Conservation (phyloP, 345 rosid genomes). For the Linum tenue region DNA sequence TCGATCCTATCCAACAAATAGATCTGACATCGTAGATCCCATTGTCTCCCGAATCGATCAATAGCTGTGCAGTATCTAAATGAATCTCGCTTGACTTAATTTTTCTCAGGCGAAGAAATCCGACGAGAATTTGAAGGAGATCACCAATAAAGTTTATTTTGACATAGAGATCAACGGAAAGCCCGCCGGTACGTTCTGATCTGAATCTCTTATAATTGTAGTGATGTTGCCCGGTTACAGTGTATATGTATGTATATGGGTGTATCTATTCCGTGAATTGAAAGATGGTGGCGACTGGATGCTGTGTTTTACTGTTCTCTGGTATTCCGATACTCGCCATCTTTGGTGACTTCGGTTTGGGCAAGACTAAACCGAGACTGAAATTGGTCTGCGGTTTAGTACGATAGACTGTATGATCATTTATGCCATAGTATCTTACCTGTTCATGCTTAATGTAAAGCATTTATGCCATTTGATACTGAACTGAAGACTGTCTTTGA, state of each 20-base stretch:
- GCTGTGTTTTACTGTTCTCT: too few relatives aligned
- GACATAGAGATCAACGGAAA: conserved; percentile 87
- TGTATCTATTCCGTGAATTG: too few relatives aligned
- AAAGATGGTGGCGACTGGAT: too few relatives aligned
- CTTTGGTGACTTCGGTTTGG: neutral
- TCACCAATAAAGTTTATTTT: conserved; percentile 84
- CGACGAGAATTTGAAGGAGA: conserved; percentile 50
- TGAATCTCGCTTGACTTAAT: neutral
- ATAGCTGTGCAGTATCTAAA: neutral
- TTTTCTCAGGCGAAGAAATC: conserved; percentile 55
- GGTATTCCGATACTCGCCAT: too few relatives aligned
- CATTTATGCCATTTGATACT: neutral
- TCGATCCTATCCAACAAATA: neutral
- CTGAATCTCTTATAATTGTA: neutral
- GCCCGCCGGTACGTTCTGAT: conserved; percentile 57
- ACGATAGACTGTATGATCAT: neutral
- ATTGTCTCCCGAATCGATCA: neutral
- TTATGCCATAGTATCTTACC: neutral
- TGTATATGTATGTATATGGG: too few relatives aligned
- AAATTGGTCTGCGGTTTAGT: neutral
- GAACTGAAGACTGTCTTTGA: neutral
- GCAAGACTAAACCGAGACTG: neutral
- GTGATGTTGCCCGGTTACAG: too few relatives aligned
- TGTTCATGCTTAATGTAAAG: neutral
- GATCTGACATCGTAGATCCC: neutral